Base-by-base conservation (phyloP, 2,329 filamentous ascomycete genomes). In the Ophiostoma himal-ulmi region DNA sequence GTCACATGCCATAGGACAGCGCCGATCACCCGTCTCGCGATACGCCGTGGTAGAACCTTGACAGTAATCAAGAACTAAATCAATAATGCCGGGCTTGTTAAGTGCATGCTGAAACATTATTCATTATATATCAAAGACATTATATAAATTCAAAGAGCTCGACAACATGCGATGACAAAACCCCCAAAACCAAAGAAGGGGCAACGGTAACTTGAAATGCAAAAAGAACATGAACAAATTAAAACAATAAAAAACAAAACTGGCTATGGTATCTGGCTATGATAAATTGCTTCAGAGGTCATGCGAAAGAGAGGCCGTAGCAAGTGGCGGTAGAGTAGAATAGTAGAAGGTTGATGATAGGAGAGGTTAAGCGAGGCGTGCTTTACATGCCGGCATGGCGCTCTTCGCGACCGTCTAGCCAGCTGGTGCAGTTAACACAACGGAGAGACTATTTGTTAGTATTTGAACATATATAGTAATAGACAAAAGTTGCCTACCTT, bases 371-470 rank as follows among this genome's bases (percentile, higher is more conserved):
- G n/a, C 8, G 7, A 57, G 52, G 11, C 44, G 2, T 30, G 30
- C 30, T 30, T 70, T 54, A 73, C 57, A 72, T 67, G 36, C 72
- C 74, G 2, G 69, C 57, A 14, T 65, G 70, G 14, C 73, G 72
- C 34, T 84, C 83, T 73, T 85, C 83, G 69, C 83, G 77, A 1
- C 83, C 83, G 72, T 85, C 83, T 22, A 82, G 79, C 83, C 83
- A 85, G 74, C 82, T 84, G 13, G 82, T 83, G 74, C 83, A 85
- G 71, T 84, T 82, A 64, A 84, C 74, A 72, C 83, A 85, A 11
- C 83, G 80, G 41, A 77, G 71, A 26, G 81, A 78, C 83, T 84
- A 70, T 14, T 14, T 26, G 41, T 20, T 22, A 52, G 39, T n/a
- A 22, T 20, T 20, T 2, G 17, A 44, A 36, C 10, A 20, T 48